Conservation (phyloP, 2,329 filamentous ascomycete genomes). For the Trichoderma sp. region DNA sequence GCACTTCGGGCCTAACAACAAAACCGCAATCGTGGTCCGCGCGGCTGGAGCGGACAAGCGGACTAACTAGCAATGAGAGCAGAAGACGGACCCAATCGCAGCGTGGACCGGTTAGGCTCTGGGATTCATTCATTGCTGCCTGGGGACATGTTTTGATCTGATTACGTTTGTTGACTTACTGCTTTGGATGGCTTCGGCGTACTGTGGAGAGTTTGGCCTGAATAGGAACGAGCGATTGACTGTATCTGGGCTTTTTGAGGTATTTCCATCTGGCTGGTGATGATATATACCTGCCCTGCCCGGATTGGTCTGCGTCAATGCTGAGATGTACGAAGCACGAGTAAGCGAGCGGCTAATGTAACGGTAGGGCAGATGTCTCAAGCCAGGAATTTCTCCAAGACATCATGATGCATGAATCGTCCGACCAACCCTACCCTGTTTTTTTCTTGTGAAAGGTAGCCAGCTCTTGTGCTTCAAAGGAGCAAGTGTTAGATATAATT, state of each 20-base stretch:
- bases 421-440: neutral
- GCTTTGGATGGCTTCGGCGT: neutral
- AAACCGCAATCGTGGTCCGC: neutral
- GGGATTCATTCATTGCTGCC: neutral
- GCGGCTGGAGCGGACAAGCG: slow-evolving; percentile 8
- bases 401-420: neutral
- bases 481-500: neutral
- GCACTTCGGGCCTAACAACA: slow-evolving; percentile 15
- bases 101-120: neutral
- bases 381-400: neutral
- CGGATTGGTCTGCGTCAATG: neutral
- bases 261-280: neutral
- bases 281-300: neutral
- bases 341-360: slow-evolving; percentile 1
- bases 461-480: neutral
- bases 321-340: neutral
- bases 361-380: neutral
- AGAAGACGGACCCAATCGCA: neutral
- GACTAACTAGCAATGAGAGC: neutral
- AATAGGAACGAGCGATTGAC: neutral
- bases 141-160: neutral
- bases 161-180: neutral
- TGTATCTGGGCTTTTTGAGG: neutral
- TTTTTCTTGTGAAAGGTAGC: neutral
- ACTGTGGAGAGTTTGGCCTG: neutral